phyloP scores from a whole-genome alignment of 2,329 filamentous ascomycete genomes.

The Beauveria scarabaeidicola region DNA sequence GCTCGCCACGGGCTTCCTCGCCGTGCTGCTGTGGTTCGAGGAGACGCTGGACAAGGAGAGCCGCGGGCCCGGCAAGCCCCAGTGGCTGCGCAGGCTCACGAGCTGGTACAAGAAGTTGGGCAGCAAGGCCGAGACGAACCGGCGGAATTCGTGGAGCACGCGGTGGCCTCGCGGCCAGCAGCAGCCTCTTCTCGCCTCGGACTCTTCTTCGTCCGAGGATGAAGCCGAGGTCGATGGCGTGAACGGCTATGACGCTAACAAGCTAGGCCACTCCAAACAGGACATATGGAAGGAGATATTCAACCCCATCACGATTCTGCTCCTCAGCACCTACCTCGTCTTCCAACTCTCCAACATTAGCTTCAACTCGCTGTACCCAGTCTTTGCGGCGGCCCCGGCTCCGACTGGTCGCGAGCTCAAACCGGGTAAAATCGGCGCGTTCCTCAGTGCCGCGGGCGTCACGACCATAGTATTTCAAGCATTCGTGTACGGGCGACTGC shows the following conservation, averaged over 20 bases:
- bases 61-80: conserved; percentile 22
- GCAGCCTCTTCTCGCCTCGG: conserved; percentile 23
- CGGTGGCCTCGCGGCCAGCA: conserved; percentile 27
- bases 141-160: conserved; percentile 29
- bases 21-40: conserved; percentile 74
- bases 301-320: conserved; percentile 71
- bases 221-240: conserved; percentile 13
- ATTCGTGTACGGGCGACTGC: conserved; percentile 70
- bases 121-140: conserved; percentile 10
- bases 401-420: conserved; percentile 70
- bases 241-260: conserved; percentile 16
- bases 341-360: conserved; percentile 93
- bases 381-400: conserved; percentile 69
- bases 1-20: conserved; percentile 60
- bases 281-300: conserved; percentile 49
- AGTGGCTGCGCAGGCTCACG: conserved; percentile 25
- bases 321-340: conserved; percentile 79
- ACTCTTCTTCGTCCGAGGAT: conserved; percentile 19
- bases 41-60: conserved; percentile 52
- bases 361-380: conserved; percentile 91
- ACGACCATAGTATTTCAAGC: conserved; percentile 88
- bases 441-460: conserved; percentile 72
- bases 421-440: conserved; percentile 75
- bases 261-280: conserved; percentile 26
- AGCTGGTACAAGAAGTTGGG: conserved; percentile 18